phyloP scores from a whole-genome alignment of 2,329 filamentous ascomycete genomes.

The Rutstroemia sp. region DNA sequence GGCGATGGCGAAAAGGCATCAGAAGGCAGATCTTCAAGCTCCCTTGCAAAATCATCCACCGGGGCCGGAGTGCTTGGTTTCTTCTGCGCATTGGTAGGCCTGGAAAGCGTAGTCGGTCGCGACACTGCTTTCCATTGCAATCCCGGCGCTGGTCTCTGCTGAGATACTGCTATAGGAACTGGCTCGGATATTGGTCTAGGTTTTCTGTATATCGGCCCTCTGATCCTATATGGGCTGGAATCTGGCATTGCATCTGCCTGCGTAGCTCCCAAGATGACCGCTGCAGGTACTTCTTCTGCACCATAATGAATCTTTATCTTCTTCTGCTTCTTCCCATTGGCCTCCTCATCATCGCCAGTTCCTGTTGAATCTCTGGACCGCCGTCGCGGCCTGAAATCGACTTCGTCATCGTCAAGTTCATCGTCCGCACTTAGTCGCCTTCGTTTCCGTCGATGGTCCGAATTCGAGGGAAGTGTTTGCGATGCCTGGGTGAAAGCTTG shows the following conservation, averaged over 20 bases:
- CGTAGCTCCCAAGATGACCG: slow-evolving; percentile 25
- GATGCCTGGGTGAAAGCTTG: slow-evolving; percentile 9
- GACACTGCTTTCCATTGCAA: not conserved
- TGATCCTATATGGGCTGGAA: slow-evolving; percentile 43
- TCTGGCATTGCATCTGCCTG: slow-evolving; percentile 27
- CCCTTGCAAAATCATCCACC: slow-evolving; percentile 33
- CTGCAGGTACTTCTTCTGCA: slow-evolving; percentile 19
- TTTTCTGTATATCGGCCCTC: slow-evolving; percentile 43
- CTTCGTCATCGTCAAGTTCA: not conserved
- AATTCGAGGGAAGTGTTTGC: slow-evolving; percentile 6
- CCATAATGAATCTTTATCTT: slow-evolving; percentile 27
- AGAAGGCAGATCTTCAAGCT: slow-evolving; percentile 45
- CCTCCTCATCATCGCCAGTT: slow-evolving; percentile 17
- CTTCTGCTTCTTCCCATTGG: slow-evolving; percentile 21
- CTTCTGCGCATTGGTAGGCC: slow-evolving; percentile 7
- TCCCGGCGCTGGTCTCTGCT: not conserved
- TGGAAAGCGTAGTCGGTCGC: not conserved
- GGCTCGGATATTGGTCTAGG: slow-evolving; percentile 28
- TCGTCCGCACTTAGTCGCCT: slow-evolving; percentile 3
- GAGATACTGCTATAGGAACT: slow-evolving; percentile 11
- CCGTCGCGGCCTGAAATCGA: slow-evolving; percentile 1
- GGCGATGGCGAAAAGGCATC: slow-evolving; percentile 31
- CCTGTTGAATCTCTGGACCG: slow-evolving; percentile 14
- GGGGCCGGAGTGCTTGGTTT: slow-evolving; percentile 9
- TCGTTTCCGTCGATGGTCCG: slow-evolving; percentile 4